A percentile compares a stretch with the other conserved stretches of the same genome.
Evolutionary conservation across 2,329 filamentous ascomycete species (phyloP).

Genomic region (Claviceps quebecensis): DNA sequence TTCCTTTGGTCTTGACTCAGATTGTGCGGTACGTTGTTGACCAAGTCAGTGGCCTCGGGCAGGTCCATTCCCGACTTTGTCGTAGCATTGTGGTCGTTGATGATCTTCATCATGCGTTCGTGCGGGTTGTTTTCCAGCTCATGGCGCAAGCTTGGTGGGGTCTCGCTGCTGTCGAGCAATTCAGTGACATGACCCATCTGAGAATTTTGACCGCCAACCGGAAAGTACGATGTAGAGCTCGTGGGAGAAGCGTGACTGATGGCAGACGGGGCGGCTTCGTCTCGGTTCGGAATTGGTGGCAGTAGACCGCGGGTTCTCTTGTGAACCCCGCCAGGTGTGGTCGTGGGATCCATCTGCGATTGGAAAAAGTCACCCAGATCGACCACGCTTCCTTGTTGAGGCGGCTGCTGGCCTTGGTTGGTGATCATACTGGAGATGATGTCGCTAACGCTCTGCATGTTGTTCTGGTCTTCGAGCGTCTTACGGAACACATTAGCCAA

Average conservation of each 20-base stretch:
- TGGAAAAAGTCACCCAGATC: slow-evolving; percentile 47
- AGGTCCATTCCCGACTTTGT: slow-evolving; percentile 36
- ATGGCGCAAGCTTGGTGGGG: slow-evolving; percentile 37
- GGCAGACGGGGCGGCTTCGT: slow-evolving; percentile 12
- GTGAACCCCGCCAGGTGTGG: slow-evolving; percentile 25
- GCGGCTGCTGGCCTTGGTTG: slow-evolving; percentile 29
- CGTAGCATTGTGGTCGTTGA: slow-evolving; percentile 47
- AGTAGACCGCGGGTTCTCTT: slow-evolving; percentile 41
- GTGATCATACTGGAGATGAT: slow-evolving; percentile 68
- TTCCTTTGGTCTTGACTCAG: slow-evolving; percentile 43
- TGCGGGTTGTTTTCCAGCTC: slow-evolving; percentile 45
- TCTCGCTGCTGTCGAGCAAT: slow-evolving; percentile 39
- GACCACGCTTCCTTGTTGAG: slow-evolving; percentile 43
- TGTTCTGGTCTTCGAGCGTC: slow-evolving; percentile 63
- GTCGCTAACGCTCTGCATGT: slow-evolving; percentile 64
- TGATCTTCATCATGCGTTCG: slow-evolving; percentile 51
- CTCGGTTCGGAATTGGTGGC: slow-evolving; percentile 35
- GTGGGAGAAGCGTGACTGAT: slow-evolving; percentile 17
- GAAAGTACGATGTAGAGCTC: slow-evolving; percentile 15
- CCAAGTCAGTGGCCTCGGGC: slow-evolving; percentile 34
- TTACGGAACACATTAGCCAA: slow-evolving; percentile 93
- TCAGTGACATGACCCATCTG: slow-evolving; percentile 46
- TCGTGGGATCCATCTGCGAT: slow-evolving; percentile 25
- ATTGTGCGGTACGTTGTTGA: slow-evolving; percentile 39
- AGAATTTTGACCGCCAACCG: slow-evolving; percentile 19